These are phyloP conservation scores for Turnera subulata DNA, from an alignment of 345 rosid genomes.

Conservation along the genomic window DNA sequence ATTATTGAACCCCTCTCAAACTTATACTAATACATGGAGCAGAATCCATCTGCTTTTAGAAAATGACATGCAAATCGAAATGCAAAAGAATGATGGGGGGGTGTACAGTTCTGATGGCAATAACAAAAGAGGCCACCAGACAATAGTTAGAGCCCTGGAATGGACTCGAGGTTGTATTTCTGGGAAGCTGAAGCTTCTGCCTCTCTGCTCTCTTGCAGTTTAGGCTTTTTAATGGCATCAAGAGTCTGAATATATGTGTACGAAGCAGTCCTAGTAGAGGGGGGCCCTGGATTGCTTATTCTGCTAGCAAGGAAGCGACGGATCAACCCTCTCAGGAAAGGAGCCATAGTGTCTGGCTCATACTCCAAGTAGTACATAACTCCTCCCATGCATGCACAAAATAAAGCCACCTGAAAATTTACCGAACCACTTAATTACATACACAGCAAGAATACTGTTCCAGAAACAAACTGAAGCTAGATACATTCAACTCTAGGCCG, in stretches of 20 bases:
- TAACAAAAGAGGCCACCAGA: conserved; percentile 10
- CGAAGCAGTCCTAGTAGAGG: conserved; percentile 54
- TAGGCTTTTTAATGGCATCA: conserved; percentile 59
- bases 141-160: conserved; percentile 63
- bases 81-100: conserved; percentile 12
- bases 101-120: neutral
- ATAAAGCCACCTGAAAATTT: conserved; percentile 71
- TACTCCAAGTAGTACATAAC: conserved; percentile 91
- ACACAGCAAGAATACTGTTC: neutral
- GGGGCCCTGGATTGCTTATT: conserved; percentile 71
- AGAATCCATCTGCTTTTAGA: conserved; percentile 2
- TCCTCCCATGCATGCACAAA: conserved; percentile 99
- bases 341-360: conserved; percentile 97
- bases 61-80: conserved; percentile 4
- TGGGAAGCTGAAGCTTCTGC: conserved; percentile 42
- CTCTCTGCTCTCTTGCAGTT: conserved; percentile 45
- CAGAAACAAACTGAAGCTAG: neutral
- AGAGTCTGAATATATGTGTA: conserved; percentile 61
- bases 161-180: conserved; percentile 87
- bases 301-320: conserved; percentile 94
- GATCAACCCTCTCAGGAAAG: conserved; percentile 82
- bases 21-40: neutral
- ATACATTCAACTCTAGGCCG: neutral
- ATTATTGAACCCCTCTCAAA: too few relatives aligned
- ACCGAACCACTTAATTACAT: neutral